phyloP scores from a whole-genome alignment of 2,329 filamentous ascomycete species.

The Fulvia fulva region DNA sequence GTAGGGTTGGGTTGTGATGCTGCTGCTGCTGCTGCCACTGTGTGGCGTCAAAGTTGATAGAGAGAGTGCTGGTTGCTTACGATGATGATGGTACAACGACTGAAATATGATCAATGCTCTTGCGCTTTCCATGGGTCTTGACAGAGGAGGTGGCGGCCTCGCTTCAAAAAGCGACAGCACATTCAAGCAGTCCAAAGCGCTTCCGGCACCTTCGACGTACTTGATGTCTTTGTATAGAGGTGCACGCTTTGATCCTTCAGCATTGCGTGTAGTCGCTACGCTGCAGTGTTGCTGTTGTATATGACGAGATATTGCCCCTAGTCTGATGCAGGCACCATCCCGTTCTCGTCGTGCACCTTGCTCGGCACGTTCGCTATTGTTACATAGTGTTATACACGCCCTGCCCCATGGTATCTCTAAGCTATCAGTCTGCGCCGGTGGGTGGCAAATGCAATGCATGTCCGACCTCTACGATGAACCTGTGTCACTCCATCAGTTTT shows the following conservation, averaged over 20 bases:
- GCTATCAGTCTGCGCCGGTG: background rate
- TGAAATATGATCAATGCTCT: background rate
- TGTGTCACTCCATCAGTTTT: background rate
- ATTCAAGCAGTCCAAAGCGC: no score
- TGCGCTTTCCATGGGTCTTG: no score
- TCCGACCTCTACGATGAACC: background rate
- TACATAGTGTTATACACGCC: background rate
- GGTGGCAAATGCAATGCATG: background rate
- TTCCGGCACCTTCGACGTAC: no score
- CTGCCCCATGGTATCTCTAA: background rate
- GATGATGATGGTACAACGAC: background rate
- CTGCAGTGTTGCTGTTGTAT: no score
- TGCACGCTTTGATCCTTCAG: no score
- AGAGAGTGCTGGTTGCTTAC: background rate
- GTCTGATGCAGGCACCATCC: no score
- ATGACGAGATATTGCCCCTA: no score
- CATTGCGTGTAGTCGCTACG: no score
- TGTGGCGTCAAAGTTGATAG: background rate
- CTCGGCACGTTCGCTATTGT: background rate
- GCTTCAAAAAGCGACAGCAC: no score
- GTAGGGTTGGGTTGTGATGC: background rate
- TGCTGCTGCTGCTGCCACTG: background rate
- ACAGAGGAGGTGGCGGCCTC: no score
- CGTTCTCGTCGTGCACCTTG: no score
- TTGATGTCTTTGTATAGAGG: no score